phyloP scores from a whole-genome alignment of 441 rosid genomes.

The Pelargonium myrrhifolium region DNA sequence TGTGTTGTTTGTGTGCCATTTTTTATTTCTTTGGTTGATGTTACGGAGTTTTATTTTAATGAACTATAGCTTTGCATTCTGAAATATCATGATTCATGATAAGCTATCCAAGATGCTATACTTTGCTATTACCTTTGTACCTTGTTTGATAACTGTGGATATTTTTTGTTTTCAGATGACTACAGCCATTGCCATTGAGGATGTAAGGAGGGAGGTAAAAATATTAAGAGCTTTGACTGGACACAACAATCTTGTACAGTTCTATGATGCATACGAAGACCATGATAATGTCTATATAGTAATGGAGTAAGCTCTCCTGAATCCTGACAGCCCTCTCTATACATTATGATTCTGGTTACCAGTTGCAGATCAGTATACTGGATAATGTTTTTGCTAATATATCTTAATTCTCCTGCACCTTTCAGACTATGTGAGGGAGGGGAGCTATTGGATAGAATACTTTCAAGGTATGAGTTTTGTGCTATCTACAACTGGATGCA shows the following conservation, averaged over 20 bases:
- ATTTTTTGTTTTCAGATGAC: constrained; percentile 41
- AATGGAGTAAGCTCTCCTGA: constrained; percentile 65
- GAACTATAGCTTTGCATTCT: neutral
- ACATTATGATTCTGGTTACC: too few species aligned
- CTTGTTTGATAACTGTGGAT: neutral
- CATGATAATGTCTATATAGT: constrained; percentile 52
- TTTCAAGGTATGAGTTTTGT: constrained; percentile 47
- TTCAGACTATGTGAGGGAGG: constrained; percentile 99
- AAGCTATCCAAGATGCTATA: neutral
- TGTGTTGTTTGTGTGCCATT: neutral
- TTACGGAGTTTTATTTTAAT: neutral
- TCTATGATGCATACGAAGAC: constrained; percentile 67
- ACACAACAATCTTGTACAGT: constrained; percentile 49
- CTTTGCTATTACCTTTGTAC: neutral
- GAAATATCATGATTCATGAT: neutral
- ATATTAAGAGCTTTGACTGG: constrained; percentile 59
- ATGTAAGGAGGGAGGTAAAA: constrained; percentile 71
- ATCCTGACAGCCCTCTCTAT: too few species aligned
- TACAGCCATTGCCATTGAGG: constrained; percentile 66
- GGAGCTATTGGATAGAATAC: constrained; percentile 91
- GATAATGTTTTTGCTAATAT: neutral
- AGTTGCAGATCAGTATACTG: neutral
- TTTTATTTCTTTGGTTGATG: neutral
- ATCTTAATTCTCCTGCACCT: too few species aligned
- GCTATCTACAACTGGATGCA: neutral